Evolutionary conservation across 805 yeast species (phyloP).

Genomic region (Helenozyma rhizophorensis): DNA sequence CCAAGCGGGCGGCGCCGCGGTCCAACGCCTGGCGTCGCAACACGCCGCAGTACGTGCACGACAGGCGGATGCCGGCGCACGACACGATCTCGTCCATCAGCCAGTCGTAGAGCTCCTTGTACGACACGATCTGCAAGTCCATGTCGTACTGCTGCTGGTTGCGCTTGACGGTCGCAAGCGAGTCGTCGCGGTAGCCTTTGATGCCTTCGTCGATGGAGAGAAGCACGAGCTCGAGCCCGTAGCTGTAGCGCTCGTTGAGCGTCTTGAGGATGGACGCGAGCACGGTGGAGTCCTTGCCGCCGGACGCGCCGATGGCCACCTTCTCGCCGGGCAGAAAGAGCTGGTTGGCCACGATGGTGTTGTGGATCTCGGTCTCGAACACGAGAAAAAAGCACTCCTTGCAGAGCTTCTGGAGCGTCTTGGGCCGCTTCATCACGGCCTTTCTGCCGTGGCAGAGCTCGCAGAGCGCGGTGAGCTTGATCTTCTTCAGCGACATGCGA

Average conservation of each 20-base stretch:
- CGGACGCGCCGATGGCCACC: conserved; percentile 97
- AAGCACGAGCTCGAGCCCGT: conserved; percentile 80
- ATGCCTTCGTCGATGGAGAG: conserved; percentile 95
- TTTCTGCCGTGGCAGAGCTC: conserved; percentile 79
- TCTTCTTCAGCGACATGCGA: too few relatives aligned
- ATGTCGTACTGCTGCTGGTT: conserved; percentile 81
- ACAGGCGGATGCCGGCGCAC: conserved; percentile 87
- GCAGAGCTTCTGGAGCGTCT: conserved; percentile 84
- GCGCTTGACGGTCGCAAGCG: conserved; percentile 92
- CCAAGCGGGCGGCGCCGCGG: conserved; percentile 86
- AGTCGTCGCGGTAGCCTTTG: conserved; percentile 94
- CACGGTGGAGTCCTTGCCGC: conserved; percentile 97
- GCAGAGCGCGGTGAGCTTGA: conserved; percentile 52
- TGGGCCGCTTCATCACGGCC: conserved; percentile 89
- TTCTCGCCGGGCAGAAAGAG: conserved; percentile 77
- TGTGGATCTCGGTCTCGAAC: conserved; percentile 93
- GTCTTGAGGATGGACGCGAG: conserved; percentile 83
- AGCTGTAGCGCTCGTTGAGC: conserved; percentile 80
- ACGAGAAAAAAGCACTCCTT: conserved; percentile 85
- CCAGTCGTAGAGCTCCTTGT: conserved; percentile 90
- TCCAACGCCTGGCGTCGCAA: conserved; percentile 94
- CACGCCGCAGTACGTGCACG: conserved; percentile 98
- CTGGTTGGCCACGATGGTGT: conserved; percentile 68
- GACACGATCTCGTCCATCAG: conserved; percentile 97
- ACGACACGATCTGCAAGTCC: conserved; percentile 77